Base-by-base conservation (phyloP, 1,139 yeast genomes). In the Scheffersomyces quercinus region DNA sequence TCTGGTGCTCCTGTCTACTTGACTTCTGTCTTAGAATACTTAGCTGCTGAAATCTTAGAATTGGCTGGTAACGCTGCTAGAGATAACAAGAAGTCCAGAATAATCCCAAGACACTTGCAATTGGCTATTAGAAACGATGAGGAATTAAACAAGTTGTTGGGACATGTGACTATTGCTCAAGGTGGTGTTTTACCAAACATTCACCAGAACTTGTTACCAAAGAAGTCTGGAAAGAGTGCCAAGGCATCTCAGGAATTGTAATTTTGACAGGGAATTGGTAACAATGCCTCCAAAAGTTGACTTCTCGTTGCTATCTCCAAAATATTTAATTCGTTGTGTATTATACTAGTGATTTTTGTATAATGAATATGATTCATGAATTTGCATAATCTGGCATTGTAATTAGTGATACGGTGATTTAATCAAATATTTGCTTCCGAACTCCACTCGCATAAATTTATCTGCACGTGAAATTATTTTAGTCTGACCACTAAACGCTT, bases 31-130 rank as follows among this genome's bases (percentile, higher is more conserved):
- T 83, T 91, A 60, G 98, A 91, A 75, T 91, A 91, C 71, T 81
- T 91, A 67, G 91, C 97, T 58, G 97, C 97, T 55, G 98, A 91
- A 83, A 90, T 91, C 55, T 82, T 91, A 60, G 98, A 91, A 78
- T 84, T 91, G 78, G 98, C 98, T 51, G 98, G 98, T 80, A 93
- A 91, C 74, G 98, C 98, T 51, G 97, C 98, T 46, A 89, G 97
- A 77, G 98, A 91, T 68, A 88, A 91, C 84, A 90, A 90, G 79
- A 91, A 91, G 81, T 87, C 96, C 60, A 91, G 98, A 86, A 91
- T 91, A 64, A 90, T 93, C 58, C 98, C 98, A 73, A 90, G 98
- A 82, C 98, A 93, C 73, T 83, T 91, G 70, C 97, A 91, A 75
- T 84, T 91, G 65, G 98, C 98, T 67, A 91, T 93, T 79, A 87